A percentile compares a stretch with the other conserved stretches of the same genome.
phyloP scores from a whole-genome alignment of 768 basidiomycete genomes.

The Baorangia bicolor region DNA sequence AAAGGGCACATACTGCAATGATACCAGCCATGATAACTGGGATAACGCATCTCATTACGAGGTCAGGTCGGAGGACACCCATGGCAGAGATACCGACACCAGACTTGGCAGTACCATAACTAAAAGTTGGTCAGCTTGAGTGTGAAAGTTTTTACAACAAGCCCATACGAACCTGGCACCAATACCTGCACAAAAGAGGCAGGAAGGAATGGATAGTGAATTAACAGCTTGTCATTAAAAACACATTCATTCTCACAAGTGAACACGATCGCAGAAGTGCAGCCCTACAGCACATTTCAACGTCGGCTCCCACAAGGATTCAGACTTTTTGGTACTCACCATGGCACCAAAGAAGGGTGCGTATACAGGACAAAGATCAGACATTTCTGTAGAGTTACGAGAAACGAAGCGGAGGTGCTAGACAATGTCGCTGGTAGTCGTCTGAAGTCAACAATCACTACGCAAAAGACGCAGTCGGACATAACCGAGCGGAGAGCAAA shows the following conservation, averaged over 20 bases:
- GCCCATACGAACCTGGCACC: constrained; percentile 68
- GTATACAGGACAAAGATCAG: constrained; percentile 90
- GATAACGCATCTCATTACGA: constrained; percentile 97
- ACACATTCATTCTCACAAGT: constrained; percentile 65
- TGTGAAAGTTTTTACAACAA: not conserved
- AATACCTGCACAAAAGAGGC: constrained; percentile 52
- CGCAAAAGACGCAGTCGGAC: constrained; percentile 13
- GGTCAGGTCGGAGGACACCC: constrained; percentile 94
- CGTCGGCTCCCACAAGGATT: not conserved
- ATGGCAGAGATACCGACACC: constrained; percentile 97
- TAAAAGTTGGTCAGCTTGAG: constrained; percentile 28
- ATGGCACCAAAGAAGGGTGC: constrained; percentile 98
- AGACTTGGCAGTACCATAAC: constrained; percentile 99
- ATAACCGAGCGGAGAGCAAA: constrained; percentile 26
- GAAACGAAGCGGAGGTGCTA: not conserved
- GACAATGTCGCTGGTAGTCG: not conserved
- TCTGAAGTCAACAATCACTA: constrained; percentile 8
- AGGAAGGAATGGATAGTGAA: not conserved
- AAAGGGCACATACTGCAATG: constrained; percentile 76
- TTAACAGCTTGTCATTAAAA: not conserved
- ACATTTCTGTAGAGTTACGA: constrained; percentile 41
- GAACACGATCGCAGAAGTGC: constrained; percentile 95
- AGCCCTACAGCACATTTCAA: constrained; percentile 58
- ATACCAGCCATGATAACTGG: constrained; percentile 99
- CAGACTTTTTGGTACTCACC: constrained; percentile 51